A percentile compares a stretch with the other conserved stretches of the same genome.
phyloP scores from a whole-genome alignment of 495 filamentous ascomycete genomes.

The Podospora tetraspora region DNA sequence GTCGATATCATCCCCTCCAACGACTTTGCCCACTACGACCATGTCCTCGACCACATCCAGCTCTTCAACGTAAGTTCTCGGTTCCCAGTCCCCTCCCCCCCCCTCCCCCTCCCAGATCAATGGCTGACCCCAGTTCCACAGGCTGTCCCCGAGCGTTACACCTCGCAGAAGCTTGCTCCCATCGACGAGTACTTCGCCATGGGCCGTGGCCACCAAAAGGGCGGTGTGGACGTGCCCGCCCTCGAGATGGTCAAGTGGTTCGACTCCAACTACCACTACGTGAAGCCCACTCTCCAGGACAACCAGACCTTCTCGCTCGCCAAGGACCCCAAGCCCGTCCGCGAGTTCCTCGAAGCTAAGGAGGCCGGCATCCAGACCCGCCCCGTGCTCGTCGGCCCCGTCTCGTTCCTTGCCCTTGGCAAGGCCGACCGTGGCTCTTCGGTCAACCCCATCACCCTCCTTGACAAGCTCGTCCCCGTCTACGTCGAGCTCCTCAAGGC shows the following conservation, averaged over 20 bases:
- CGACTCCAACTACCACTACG: conserved; percentile 99
- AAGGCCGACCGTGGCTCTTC: conserved; percentile 94
- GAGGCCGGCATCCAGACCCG: conserved; percentile 88
- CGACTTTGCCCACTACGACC: conserved; percentile 98
- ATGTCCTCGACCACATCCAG: conserved; percentile 97
- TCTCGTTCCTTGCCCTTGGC: conserved; percentile 91
- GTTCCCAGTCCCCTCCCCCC: background rate
- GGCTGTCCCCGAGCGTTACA: conserved; percentile 87
- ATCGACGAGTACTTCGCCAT: conserved; percentile 99
- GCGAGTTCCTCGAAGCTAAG: conserved; percentile 94
- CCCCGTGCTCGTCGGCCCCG: conserved; percentile 89
- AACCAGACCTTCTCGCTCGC: conserved; percentile 90
- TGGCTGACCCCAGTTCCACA: conserved; percentile 31
- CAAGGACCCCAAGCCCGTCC: conserved; percentile 83
- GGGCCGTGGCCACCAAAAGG: conserved; percentile 95
- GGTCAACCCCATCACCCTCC: conserved; percentile 85
- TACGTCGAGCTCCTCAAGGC: conserved; percentile 85
- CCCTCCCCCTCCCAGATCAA: background rate
- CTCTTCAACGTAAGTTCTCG: conserved; percentile 75
- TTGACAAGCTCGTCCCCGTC: conserved; percentile 84
- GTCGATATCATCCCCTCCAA: conserved; percentile 97
- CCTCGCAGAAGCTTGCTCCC: conserved; percentile 71
- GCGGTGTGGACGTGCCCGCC: conserved; percentile 83
- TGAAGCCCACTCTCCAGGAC: conserved; percentile 95
- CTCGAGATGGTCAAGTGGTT: conserved; percentile 99